Percentiles rank a stretch among this genome's conserved stretches.
phyloP scores from a whole-genome alignment of 352 stramenopile genomes.

The Pythium pyrilobum region DNA sequence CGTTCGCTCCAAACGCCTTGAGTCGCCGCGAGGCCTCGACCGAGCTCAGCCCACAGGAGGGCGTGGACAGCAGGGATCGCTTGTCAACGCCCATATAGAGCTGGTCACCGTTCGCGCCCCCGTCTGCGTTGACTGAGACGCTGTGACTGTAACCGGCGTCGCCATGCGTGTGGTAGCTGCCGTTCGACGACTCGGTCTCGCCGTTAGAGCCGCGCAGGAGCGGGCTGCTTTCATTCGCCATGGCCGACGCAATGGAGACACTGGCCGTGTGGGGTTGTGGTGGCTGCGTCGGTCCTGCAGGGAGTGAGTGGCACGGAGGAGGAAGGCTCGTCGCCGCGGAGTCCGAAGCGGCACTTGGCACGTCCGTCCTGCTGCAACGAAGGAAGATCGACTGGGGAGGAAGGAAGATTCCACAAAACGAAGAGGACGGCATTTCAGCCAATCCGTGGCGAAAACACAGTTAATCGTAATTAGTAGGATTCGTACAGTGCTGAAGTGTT shows the following conservation, averaged over 20 bases:
- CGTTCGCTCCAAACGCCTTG: conserved; percentile 87
- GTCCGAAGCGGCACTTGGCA: too few relatives aligned
- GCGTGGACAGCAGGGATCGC: conserved; percentile 60
- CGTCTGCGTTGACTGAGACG: conserved; percentile 2
- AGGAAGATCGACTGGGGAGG: neutral
- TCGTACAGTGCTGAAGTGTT: too few relatives aligned
- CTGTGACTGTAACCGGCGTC: neutral
- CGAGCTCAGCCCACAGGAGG: conserved; percentile 67
- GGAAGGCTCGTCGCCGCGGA: too few relatives aligned
- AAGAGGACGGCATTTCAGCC: neutral
- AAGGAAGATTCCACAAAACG: neutral
- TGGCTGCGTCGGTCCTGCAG: too few relatives aligned
- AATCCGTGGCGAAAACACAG: too few relatives aligned
- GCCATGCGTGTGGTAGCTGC: conserved; percentile 1
- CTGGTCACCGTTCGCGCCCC: conserved; percentile 36
- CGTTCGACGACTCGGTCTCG: neutral
- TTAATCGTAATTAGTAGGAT: too few relatives aligned
- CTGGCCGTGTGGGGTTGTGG: neutral
- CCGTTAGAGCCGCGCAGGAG: conserved; percentile 33
- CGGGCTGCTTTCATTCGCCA: conserved; percentile 50
- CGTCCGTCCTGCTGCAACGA: too few relatives aligned
- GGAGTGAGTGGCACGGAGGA: too few relatives aligned
- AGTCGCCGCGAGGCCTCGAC: conserved; percentile 70
- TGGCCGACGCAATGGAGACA: neutral
- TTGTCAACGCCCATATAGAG: conserved; percentile 84